These are phyloP conservation scores for Fomitopsis serialis DNA, from an alignment of 768 basidiomycete genomes.

Conservation along the genomic window DNA sequence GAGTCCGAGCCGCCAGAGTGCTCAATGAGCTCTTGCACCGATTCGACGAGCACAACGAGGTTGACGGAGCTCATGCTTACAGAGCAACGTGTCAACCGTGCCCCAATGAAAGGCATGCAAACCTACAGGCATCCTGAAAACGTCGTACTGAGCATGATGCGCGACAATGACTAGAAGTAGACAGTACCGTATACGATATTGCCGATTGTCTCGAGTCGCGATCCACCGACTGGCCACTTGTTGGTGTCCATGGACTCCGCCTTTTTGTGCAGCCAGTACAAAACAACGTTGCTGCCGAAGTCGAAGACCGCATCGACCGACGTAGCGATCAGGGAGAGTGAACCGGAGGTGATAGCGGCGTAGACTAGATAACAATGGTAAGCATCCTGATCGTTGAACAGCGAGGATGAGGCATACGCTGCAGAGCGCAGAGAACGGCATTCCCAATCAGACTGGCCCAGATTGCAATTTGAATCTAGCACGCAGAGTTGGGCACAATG, in stretches of 20 bases:
- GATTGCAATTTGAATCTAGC: slow-evolving; percentile 82
- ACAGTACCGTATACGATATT: slow-evolving; percentile 76
- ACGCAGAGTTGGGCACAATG: background rate
- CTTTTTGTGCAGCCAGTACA: slow-evolving; percentile 75
- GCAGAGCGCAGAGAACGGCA: slow-evolving; percentile 62
- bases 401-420: slow-evolving; percentile 39
- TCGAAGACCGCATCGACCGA: slow-evolving; percentile 87
- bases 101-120: background rate
- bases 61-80: slow-evolving; percentile 87
- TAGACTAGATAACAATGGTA: slow-evolving; percentile 59
- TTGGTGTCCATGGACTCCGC: slow-evolving; percentile 66
- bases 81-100: background rate
- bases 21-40: slow-evolving; percentile 62
- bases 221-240: slow-evolving; percentile 90
- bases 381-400: background rate
- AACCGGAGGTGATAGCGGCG: slow-evolving; percentile 80
- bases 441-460: slow-evolving; percentile 82
- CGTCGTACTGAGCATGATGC: background rate
- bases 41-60: slow-evolving; percentile 86
- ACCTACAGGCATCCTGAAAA: slow-evolving; percentile 43
- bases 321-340: slow-evolving; percentile 84
- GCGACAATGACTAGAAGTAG: background rate
- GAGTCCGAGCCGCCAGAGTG: slow-evolving; percentile 47
- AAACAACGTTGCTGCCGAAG: slow-evolving; percentile 76
- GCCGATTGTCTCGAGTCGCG: slow-evolving; percentile 85